phyloP scores from a whole-genome alignment of 2,329 filamentous ascomycete genomes.

The Rutstroemia sp. region DNA sequence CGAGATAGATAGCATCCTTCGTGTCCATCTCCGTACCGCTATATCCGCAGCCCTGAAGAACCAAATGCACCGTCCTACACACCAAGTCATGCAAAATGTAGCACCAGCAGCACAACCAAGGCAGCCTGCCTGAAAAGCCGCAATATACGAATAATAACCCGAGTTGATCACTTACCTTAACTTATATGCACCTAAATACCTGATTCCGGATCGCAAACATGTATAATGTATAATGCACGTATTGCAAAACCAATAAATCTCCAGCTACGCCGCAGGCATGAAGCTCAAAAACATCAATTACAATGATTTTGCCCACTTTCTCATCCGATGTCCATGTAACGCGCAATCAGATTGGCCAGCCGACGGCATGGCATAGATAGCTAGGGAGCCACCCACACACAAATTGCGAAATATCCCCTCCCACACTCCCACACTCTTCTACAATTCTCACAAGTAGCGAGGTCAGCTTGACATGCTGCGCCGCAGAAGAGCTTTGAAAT shows the following conservation, averaged over 20 bases:
- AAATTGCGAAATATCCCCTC: background rate
- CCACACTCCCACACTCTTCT: background rate
- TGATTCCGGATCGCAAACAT: too few relatives aligned
- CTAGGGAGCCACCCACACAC: background rate
- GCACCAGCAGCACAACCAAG: background rate
- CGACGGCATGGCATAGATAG: background rate
- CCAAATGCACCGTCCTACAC: too few relatives aligned
- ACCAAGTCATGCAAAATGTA: background rate
- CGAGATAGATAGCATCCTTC: background rate
- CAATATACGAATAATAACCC: background rate
- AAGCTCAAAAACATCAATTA: background rate
- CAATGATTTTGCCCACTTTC: too few relatives aligned
- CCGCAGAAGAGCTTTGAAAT: background rate
- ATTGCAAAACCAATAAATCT: background rate
- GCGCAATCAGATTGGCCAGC: background rate
- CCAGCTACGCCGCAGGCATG: background rate
- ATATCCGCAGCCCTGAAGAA: background rate
- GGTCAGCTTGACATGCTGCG: slow-evolving; percentile 4
- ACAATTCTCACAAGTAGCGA: background rate
- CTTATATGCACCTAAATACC: too few relatives aligned
- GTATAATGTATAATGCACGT: background rate
- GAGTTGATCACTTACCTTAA: background rate
- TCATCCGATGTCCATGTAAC: background rate
- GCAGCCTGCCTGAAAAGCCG: too few relatives aligned
- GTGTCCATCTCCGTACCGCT: background rate